These are phyloP conservation scores for Epichloe sylvatica DNA, from an alignment of 2,329 filamentous ascomycete genomes.

Conservation along the genomic window DNA sequence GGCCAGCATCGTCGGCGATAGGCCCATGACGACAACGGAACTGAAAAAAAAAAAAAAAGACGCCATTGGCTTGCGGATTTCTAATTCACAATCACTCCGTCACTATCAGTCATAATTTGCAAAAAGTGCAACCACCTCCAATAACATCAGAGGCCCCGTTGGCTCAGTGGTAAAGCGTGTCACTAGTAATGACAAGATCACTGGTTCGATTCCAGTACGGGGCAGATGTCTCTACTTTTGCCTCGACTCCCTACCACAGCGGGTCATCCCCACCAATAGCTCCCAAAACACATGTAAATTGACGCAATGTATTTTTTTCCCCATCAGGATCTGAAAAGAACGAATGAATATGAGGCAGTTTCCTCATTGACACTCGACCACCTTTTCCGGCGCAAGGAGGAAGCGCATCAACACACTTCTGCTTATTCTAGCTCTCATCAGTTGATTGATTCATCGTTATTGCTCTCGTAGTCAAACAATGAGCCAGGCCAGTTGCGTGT, in stretches of 20 bases:
- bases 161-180: constrained; percentile 24
- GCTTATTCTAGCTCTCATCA: no score
- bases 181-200: constrained; percentile 24
- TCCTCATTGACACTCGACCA: no score
- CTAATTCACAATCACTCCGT: no score
- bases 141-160: constrained; percentile 12
- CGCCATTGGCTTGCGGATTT: no score
- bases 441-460: neutral
- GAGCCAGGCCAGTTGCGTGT: neutral
- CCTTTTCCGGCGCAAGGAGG: no score
- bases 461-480: neutral
- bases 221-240: constrained; percentile 9
- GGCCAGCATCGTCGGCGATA: neutral
- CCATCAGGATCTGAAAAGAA: no score
- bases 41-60: no score
- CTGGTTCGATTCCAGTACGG: constrained; percentile 21
- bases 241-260: neutral
- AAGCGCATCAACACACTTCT: no score
- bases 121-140: rapidly evolving
- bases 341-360: no score
- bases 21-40: neutral
- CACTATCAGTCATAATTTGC: neutral
- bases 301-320: rapidly evolving
- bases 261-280: no score
- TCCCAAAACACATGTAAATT: rapidly evolving